Base-by-base conservation (phyloP, 305 asterid species). In the Plantago coronopus region DNA sequence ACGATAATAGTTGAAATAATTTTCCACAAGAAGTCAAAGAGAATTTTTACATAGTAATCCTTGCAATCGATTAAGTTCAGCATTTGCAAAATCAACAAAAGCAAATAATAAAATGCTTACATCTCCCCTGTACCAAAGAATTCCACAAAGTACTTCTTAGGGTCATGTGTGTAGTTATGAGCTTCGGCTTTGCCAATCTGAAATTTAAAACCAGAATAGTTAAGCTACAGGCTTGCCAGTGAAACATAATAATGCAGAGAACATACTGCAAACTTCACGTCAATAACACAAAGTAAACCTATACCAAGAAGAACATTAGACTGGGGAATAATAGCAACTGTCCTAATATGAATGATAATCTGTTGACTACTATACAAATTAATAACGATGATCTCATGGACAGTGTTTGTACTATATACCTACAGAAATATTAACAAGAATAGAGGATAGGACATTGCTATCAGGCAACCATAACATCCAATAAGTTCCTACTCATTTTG, bases 121-220 rank as follows among this genome's bases (percentile, higher is more conserved):
- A 87, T 89, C 69, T 89, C 97, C 65, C 59, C 59, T 68, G 98
- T 91, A 61, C 98, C 98, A 67, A 73, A 91, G 80, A 91, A 91
- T 59, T 81, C 85, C 59, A 91, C 98, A 54, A 91, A 91, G 79
- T 79, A 81, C 82, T 91, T 88, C 72, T 76, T 86, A 22, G 96
- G 88, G 64, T 91, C 96, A 57, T 95, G 88, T 54, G 76, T 75
- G 62, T 67, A 77, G 54, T 74, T 55, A 88, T 91, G 84, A 54
- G 81, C 94, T 79, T 88, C 96, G 57, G 98, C 93, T 54, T 72
- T 81, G 83, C 96, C 69, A 68, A 91, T 86, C 98, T 91, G 78
- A 71, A 76, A 77, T 71, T 59, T 48, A 51, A 72, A 75, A 55
- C 71, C 72, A 72, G 31, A 60, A 56, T 62, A 69, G 34, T 29